Conservation (phyloP, 208 protist genomes). For the Leptomonas pyrrhocoris region DNA sequence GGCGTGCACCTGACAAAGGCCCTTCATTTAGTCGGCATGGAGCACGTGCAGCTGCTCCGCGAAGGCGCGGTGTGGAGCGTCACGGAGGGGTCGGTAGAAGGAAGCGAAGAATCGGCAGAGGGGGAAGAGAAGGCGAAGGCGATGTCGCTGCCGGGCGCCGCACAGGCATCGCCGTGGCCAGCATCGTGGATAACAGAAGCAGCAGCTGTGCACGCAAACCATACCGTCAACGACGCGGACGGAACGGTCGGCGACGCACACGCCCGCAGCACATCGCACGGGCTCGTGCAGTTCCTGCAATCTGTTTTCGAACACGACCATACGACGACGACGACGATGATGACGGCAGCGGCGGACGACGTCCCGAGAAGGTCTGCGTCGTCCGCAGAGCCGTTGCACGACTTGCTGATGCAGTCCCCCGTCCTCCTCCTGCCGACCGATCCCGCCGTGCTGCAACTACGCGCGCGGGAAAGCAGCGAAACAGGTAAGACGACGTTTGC, state of each 20-base stretch:
- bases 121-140: not conserved
- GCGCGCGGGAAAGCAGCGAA: not conserved
- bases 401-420: slow-evolving; percentile 9
- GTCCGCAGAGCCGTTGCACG: not conserved
- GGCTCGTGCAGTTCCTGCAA: not conserved
- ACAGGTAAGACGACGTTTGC: not conserved
- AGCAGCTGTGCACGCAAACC: not conserved
- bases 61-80: slow-evolving; percentile 21
- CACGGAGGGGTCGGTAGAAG: not conserved
- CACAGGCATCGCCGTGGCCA: slow-evolving; percentile 22
- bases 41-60: slow-evolving; percentile 36
- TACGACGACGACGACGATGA: not conserved
- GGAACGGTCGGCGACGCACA: slow-evolving; percentile 34
- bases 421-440: slow-evolving; percentile 7
- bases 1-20: slow-evolving; percentile 65
- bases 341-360: not conserved
- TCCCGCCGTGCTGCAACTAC: slow-evolving; percentile 12
- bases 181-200: slow-evolving; percentile 20
- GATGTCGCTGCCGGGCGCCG: not conserved
- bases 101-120: not conserved
- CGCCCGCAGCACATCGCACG: slow-evolving; percentile 23
- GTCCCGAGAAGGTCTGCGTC: not conserved
- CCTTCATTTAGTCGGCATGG: slow-evolving; percentile 55
- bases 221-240: not conserved
- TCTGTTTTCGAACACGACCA: not conserved